Percentiles rank a stretch among this genome's conserved stretches.
Conservation (phyloP, 1,284 basidiomycete species). For the Ganoderma meredithae region DNA sequence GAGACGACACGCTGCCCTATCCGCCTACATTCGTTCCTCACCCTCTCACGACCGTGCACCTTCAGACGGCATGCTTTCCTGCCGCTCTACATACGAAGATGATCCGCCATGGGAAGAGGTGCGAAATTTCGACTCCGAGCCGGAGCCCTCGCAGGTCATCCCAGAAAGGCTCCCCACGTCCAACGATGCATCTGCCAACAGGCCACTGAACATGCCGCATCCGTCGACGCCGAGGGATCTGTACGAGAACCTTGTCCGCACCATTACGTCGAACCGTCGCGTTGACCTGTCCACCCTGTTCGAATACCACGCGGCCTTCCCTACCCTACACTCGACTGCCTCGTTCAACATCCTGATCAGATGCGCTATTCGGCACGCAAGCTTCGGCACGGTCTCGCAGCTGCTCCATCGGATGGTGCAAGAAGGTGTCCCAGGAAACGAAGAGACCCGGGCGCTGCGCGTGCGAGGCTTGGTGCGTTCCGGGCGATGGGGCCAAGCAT, state of each 20-base stretch:
- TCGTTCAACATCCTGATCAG: constrained; percentile 46
- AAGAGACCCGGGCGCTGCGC: constrained; percentile 42
- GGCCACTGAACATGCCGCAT: constrained; percentile 26
- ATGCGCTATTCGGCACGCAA: constrained; percentile 42
- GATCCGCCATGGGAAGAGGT: constrained; percentile 37
- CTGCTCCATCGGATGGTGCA: constrained; percentile 43
- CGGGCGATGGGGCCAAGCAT: constrained; percentile 44
- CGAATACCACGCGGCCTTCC: constrained; percentile 32
- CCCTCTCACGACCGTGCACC: constrained; percentile 13
- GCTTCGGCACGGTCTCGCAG: constrained; percentile 38
- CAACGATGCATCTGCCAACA: constrained; percentile 31
- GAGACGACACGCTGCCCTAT: constrained; percentile 12
- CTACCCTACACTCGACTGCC: constrained; percentile 36
- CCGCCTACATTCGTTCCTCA: constrained; percentile 18
- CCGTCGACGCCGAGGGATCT: constrained; percentile 41
- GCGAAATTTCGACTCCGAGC: constrained; percentile 23
- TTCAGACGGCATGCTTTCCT: constrained; percentile 3
- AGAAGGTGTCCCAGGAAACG: constrained; percentile 37
- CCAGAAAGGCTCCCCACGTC: constrained; percentile 12
- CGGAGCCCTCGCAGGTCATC: constrained; percentile 16
- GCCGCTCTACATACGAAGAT: constrained; percentile 19
- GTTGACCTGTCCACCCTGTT: constrained; percentile 27
- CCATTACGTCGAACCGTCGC: constrained; percentile 39
- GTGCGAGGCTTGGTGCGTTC: constrained; percentile 45
- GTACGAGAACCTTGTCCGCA: constrained; percentile 53